Evolutionary conservation across 1,139 yeast species (phyloP).

Genomic region (Groenewaldozyma auringiensis): DNA sequence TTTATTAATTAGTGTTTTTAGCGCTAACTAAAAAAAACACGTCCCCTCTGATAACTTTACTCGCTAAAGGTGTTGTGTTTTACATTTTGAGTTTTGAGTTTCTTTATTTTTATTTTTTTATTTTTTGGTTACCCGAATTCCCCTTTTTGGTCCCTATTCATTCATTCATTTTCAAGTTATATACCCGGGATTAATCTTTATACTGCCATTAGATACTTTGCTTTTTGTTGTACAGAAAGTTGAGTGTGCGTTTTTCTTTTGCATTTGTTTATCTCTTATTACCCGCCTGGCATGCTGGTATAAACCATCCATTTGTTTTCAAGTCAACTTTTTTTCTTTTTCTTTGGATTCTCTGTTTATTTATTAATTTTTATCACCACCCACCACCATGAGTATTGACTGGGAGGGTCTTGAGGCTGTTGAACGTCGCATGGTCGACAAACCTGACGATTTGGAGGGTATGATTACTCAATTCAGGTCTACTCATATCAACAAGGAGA

Average conservation of each 20-base stretch:
- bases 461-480: conserved; percentile 2
- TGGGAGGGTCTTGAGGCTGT: conserved; percentile 15
- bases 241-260: no score
- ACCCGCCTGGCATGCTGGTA: no score
- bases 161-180: no score
- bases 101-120: not conserved
- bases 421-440: conserved; percentile 15
- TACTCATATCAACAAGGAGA: not conserved
- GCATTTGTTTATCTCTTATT: no score
- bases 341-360: conserved; percentile 1
- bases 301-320: not conserved
- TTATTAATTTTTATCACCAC: not conserved
- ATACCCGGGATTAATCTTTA: no score
- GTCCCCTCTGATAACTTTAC: no score
- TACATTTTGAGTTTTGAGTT: no score
- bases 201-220: no score
- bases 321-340: not conserved
- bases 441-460: conserved; percentile 8
- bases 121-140: not conserved
- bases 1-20: no score
- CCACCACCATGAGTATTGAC: conserved; percentile 7
- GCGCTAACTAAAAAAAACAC: no score
- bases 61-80: no score
- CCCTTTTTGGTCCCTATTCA: not conserved
- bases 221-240: no score